phyloP scores from a whole-genome alignment of 345 rosid species.

The Reutealis trisperma region DNA sequence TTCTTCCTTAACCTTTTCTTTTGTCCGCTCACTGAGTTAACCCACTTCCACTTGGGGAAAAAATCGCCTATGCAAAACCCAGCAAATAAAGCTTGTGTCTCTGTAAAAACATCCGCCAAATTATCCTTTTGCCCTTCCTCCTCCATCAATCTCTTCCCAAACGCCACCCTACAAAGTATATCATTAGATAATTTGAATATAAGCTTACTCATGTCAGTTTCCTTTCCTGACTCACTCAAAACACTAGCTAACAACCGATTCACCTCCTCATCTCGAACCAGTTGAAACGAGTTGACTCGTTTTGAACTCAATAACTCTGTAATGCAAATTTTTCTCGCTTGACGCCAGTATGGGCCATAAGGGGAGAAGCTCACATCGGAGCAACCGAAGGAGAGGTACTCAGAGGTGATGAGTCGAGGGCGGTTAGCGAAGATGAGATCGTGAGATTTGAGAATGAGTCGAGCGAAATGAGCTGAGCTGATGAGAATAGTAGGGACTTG shows the following conservation, averaged over 20 bases:
- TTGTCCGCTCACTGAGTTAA: slow-evolving; percentile 32
- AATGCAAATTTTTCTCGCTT: slow-evolving; percentile 39
- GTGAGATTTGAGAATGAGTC: slow-evolving; percentile 31
- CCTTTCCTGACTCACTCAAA: background rate
- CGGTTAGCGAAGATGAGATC: slow-evolving; percentile 35
- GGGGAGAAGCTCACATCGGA: slow-evolving; percentile 43
- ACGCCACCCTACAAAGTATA: slow-evolving; percentile 36
- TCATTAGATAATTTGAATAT: slow-evolving; percentile 35
- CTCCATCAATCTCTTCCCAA: slow-evolving; percentile 39
- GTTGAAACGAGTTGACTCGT: slow-evolving; percentile 30
- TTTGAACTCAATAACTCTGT: slow-evolving; percentile 41
- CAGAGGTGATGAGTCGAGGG: slow-evolving; percentile 34
- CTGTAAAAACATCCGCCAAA: slow-evolving; percentile 34
- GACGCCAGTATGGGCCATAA: slow-evolving; percentile 43
- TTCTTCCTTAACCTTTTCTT: slow-evolving; percentile 34
- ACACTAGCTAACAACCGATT: slow-evolving; percentile 19
- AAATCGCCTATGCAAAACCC: slow-evolving; percentile 45
- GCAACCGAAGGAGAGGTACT: slow-evolving; percentile 38
- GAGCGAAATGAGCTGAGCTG: slow-evolving; percentile 35
- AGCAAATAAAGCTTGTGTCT: slow-evolving; percentile 42
- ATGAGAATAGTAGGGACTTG: slow-evolving; percentile 35
- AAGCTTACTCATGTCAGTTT: slow-evolving; percentile 33
- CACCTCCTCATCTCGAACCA: slow-evolving; percentile 35
- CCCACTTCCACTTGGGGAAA: slow-evolving; percentile 41
- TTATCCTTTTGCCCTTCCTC: slow-evolving; percentile 15